Percentiles rank a stretch among this genome's conserved stretches.
These are phyloP conservation scores for Petunia secreta DNA, from an alignment of 257 asterid species.

Conservation along the genomic window DNA sequence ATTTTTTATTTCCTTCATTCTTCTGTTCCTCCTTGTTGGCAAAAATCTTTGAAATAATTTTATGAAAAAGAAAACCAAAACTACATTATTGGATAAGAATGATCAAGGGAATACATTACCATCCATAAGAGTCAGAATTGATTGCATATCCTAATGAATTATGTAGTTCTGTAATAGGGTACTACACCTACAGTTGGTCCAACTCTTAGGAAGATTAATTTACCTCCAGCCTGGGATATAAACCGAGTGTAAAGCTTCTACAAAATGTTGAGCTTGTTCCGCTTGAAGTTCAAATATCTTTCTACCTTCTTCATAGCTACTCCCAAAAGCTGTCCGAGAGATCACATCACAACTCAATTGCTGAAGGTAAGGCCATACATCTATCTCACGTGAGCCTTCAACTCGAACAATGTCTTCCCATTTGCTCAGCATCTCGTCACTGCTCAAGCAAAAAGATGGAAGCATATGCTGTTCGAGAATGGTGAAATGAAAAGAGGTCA, in stretches of 20 bases:
- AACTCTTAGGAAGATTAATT: neutral
- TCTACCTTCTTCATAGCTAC: constrained; percentile 56
- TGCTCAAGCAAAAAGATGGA: constrained; percentile 45
- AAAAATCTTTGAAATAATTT: constrained; percentile 35
- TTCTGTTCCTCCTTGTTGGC: constrained; percentile 48
- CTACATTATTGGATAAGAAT: neutral
- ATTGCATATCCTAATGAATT: neutral
- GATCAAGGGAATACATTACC: neutral
- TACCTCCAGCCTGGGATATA: constrained; percentile 37
- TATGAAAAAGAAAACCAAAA: neutral
- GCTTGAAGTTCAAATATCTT: constrained; percentile 47
- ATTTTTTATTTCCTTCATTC: constrained; percentile 23
- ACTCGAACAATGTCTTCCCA: neutral
- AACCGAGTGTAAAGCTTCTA: neutral
- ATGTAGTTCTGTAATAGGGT: neutral
- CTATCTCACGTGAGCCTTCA: constrained; percentile 11
- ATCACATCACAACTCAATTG: constrained; percentile 42
- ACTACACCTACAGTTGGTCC: neutral
- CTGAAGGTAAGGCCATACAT: constrained; percentile 50
- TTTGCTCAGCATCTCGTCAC: constrained; percentile 38
- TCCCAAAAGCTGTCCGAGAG: constrained; percentile 59
- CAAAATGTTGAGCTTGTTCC: constrained; percentile 8
- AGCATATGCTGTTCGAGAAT: constrained; percentile 42
- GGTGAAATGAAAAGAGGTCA: neutral
- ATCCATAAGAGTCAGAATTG: neutral